Evolutionary conservation across 179 eudicot species (phyloP), one percentile per base, ranked within the genome.

Genomic region (Heliamphora pulchella): DNA sequence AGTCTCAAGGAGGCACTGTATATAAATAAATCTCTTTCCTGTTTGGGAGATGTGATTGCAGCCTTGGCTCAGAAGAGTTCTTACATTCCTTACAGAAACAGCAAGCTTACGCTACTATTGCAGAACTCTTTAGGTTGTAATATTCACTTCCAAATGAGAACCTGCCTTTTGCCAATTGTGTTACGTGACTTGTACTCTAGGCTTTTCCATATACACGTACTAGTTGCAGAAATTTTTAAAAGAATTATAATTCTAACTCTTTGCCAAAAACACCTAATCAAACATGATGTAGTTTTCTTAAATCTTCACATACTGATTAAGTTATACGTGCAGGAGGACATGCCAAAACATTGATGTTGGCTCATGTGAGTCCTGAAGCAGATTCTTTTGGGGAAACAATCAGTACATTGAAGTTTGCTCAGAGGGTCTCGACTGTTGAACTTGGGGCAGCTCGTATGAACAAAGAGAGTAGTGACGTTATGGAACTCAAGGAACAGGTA

Each of bases 41-140:
- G 93, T 83, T 87, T 95, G 86, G 94, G 91, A 78, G 94, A 95
- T 82, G 97, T 93, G 82, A 90, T 95, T 62, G 78, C 92, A 50
- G 95, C 98, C 51, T 87, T 91, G 83, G 93, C 97, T 76, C 98
- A 92, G 86, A 95, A 95, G 86, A 92, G 80, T 53, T 82, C 98
- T 58, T 73, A 90, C 80, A 86, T 86, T 44, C 93, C 94, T 59
- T 89, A 95, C 81, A 83, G 90, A 81, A 89, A 88, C 90, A 91
- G 97, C 91, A 95, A 91, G 82, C 95, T 95, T 61, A 93, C 97
- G 22, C 79, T 87, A 48, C 88, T 92, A 67, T 83, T 95, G 87
- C 97, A 95, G 90, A 91, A 92, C 87, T 90, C 94, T 59, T 84
- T 96, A 88, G 98, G 98, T 95, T 83, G 13, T 17, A 1, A n/a